Evolutionary conservation across 2,329 filamentous ascomycete species (phyloP), one percentile per base, ranked within the genome.

Genomic region (Cytospora piceicola): DNA sequence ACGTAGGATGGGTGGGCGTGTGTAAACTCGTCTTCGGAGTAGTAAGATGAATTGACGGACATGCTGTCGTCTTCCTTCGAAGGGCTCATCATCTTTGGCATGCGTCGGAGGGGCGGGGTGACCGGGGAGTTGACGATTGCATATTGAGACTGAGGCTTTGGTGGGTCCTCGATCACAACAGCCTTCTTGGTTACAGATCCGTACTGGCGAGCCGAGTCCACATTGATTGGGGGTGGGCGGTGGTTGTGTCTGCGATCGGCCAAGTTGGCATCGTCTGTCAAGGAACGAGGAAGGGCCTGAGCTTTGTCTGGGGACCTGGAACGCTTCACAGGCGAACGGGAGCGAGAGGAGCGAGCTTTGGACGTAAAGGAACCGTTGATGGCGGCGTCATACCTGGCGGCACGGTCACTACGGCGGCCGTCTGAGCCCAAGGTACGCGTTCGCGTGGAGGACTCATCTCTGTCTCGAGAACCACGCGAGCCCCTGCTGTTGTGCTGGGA

Each of bases 1-100:
- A 75, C 63, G 55, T 63, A 61, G 62, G 68, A 59, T 52, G 61
- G 27, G 52, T 68, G 67, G 49, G 58, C 66, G 53, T 64, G 61
- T 30, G 68, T 61, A 0, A 68, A 39, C 3, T 71, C 69, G 20
- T 76, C 73, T 49, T 73, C 71, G 0, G 76, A 77, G 57, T 78
- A 78, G 36, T 71, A 60, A 12, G 76, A 77, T 9, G 75, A 73
- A n/a, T 42, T 56, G 9, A 20, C 22, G 4, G 61, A 63, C 22
- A 57, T 15, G 7, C 72, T 66, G 20, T 72, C 69, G 22, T 73
- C 67, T 22, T 66, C 59, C n/a, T 24, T 34, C 15, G 36, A 56
- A 53, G 61, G 59, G 42, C 56, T 63, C 20, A 34, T 42, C 29
- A 65, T 58, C 24, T 36, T 66, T n/a, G 59, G 66, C 58, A 63